A percentile compares a stretch with the other conserved stretches of the same genome.
Evolutionary conservation across 177 flowering plant species (phyloP).

Genomic region (Viscum album): DNA sequence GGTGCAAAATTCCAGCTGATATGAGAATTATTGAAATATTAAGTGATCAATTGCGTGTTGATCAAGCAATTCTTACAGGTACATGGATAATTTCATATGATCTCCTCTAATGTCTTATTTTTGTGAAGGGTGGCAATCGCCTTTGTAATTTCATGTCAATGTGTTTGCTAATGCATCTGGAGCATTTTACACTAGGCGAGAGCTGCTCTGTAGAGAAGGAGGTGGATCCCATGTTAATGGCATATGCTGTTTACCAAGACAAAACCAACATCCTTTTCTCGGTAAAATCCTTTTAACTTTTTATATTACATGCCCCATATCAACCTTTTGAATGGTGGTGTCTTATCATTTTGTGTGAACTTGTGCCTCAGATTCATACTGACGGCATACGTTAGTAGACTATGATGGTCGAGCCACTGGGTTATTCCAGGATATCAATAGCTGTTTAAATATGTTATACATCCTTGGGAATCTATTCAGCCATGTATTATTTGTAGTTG

Average conservation of each 20-base stretch:
- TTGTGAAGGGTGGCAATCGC: neutral
- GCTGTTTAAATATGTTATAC: too few relatives aligned
- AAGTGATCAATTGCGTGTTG: slow-evolving; percentile 76
- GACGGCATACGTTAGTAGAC: too few relatives aligned
- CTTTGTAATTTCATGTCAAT: neutral
- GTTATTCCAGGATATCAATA: too few relatives aligned
- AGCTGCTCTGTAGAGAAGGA: slow-evolving; percentile 94
- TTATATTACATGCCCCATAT: neutral
- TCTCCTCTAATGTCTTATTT: neutral
- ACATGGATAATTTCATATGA: neutral
- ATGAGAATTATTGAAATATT: slow-evolving; percentile 93
- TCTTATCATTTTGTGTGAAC: neutral
- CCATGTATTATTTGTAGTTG: too few relatives aligned
- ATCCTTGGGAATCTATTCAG: too few relatives aligned
- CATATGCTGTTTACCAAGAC: slow-evolving; percentile 92
- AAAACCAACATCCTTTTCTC: slow-evolving; percentile 97
- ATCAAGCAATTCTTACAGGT: slow-evolving; percentile 99
- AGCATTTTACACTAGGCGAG: slow-evolving; percentile 46
- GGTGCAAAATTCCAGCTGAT: slow-evolving; percentile 97
- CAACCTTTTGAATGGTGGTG: neutral
- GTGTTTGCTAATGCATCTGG: neutral
- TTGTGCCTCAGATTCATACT: too few relatives aligned
- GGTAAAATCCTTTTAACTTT: slow-evolving; percentile 29
- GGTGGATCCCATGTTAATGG: slow-evolving; percentile 36
- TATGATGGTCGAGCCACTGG: too few relatives aligned